Percentiles rank a stretch among this genome's conserved stretches.
Conservation (phyloP, 2,329 filamentous ascomycete genomes). For the Cytospora piceicola region DNA sequence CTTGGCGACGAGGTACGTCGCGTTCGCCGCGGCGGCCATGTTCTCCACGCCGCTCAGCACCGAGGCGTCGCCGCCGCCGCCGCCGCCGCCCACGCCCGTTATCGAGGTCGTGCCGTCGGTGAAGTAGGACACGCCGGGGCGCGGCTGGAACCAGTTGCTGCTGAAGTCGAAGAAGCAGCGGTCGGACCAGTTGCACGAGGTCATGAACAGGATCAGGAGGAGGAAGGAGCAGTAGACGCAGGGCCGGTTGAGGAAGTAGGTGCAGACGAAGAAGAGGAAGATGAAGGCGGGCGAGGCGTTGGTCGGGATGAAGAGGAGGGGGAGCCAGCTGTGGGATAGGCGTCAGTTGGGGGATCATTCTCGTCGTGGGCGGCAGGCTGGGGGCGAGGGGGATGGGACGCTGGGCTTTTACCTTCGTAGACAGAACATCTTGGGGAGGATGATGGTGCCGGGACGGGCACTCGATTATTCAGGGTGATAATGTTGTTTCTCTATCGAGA, state of each 20-base stretch:
- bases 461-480: background rate
- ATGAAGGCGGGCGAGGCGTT: slow-evolving; percentile 86
- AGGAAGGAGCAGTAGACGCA: slow-evolving; percentile 98
- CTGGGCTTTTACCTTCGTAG: slow-evolving; percentile 60
- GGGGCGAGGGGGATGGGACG: background rate
- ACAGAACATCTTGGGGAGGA: slow-evolving; percentile 64
- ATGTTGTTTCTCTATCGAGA: background rate
- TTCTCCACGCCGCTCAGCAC: slow-evolving; percentile 21
- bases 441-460: slow-evolving; percentile 8
- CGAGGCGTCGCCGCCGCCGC: slow-evolving; percentile 34
- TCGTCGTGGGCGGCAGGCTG: background rate
- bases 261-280: slow-evolving; percentile 86
- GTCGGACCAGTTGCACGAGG: slow-evolving; percentile 87
- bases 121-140: slow-evolving; percentile 49
- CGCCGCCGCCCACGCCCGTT: slow-evolving; percentile 4
- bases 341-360: slow-evolving; percentile 21
- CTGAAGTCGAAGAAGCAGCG: slow-evolving; percentile 91
- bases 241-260: slow-evolving; percentile 93
- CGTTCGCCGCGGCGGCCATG: slow-evolving; percentile 47
- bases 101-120: slow-evolving; percentile 33
- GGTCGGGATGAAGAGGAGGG: slow-evolving; percentile 85
- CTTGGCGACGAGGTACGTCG: slow-evolving; percentile 46
- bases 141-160: slow-evolving; percentile 92
- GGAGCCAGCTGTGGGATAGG: slow-evolving; percentile 68
- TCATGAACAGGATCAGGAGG: slow-evolving; percentile 91